phyloP scores from a whole-genome alignment of 1,284 basidiomycete genomes.

The Rhizopogon parksii region DNA sequence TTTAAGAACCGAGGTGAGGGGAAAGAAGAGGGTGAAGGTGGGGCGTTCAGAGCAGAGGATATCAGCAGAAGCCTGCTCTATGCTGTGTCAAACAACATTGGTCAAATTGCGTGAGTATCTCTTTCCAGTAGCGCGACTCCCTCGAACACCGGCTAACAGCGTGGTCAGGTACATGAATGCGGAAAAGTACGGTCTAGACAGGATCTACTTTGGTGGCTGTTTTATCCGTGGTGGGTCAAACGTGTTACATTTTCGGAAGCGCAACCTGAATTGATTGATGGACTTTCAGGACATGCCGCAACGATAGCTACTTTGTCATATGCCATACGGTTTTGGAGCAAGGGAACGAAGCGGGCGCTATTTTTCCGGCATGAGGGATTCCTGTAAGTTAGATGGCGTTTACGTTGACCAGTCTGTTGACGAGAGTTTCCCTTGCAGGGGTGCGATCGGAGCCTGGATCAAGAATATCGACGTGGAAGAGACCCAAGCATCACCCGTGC shows the following conservation, averaged over 20 bases:
- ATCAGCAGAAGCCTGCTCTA: slow-evolving; percentile 93
- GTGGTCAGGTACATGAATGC: slow-evolving; percentile 92
- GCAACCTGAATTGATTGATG: not conserved
- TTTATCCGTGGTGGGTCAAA: slow-evolving; percentile 87
- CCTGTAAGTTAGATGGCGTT: slow-evolving; percentile 57
- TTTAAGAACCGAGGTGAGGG: slow-evolving; percentile 79
- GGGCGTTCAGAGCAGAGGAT: slow-evolving; percentile 80
- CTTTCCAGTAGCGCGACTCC: slow-evolving; percentile 3
- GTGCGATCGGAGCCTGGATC: slow-evolving; percentile 92
- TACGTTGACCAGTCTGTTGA: slow-evolving; percentile 2
- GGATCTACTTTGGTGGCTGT: slow-evolving; percentile 98
- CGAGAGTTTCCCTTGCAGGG: slow-evolving; percentile 39
- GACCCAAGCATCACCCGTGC: slow-evolving; percentile 11
- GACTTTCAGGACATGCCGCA: slow-evolving; percentile 76
- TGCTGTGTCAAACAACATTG: slow-evolving; percentile 98
- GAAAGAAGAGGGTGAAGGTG: slow-evolving; percentile 43
- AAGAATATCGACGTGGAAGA: slow-evolving; percentile 71
- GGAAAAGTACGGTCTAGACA: slow-evolving; percentile 94
- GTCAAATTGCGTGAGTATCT: slow-evolving; percentile 90
- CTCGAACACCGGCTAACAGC: slow-evolving; percentile 12
- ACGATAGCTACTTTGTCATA: slow-evolving; percentile 98
- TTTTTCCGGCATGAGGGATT: slow-evolving; percentile 99
- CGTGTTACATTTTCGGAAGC: not conserved
- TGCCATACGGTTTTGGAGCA: slow-evolving; percentile 99
- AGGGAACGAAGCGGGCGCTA: slow-evolving; percentile 92